Base-by-base conservation (phyloP, 257 asterid species). In the Solanum infundibuliforme region DNA sequence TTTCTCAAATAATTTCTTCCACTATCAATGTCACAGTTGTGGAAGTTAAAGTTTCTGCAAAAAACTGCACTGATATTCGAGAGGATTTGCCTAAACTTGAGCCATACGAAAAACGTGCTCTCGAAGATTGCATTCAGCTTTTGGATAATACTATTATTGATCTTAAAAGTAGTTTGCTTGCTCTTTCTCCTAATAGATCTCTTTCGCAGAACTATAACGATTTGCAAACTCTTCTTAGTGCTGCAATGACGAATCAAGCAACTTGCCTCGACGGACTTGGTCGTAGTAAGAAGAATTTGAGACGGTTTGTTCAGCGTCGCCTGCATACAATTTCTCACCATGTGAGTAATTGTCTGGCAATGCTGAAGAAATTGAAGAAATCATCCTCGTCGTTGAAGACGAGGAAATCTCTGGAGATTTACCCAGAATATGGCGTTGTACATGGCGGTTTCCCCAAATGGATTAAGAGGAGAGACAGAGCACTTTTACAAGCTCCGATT, bases 251-350 rank as follows among this genome's bases (percentile, higher is more conserved):
- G 14, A 96, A 96, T 73, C 99, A 96, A 92, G 77, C 89, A 92
- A 97, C 99, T 32, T 97, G 99, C 89, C 97, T 97, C 36, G 99
- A 96, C 75, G 99, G 99, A 0, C 94, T 97, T 84, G 98, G 95
- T 7, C 93, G 88, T 88, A 87, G 94, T 71, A 89, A 87, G 72
- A 94, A 92, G 89, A 90, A 91, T 60, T 91, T 98, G 2, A 93
- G 98, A 83, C 89, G 88, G 1, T 88, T 87, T 74, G 91, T 97
- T 12, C 91, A 97, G 83, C 91, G 91, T 3, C 77, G 96, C 73
- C 87, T 96, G 39, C 88, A 88, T 8, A 87, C 89, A 65, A 97
- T 97, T 89, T 88, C 99, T 52, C 92, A 85, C 69, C 99, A 96
- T 86, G 87, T 96, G 73, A 97, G 99, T 91, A 97, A 97, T 69